Percentiles rank a stretch among this genome's conserved stretches.
These are phyloP conservation scores for Colletotrichum sp. DNA, from an alignment of 2,329 filamentous ascomycete species.

Conservation along the genomic window DNA sequence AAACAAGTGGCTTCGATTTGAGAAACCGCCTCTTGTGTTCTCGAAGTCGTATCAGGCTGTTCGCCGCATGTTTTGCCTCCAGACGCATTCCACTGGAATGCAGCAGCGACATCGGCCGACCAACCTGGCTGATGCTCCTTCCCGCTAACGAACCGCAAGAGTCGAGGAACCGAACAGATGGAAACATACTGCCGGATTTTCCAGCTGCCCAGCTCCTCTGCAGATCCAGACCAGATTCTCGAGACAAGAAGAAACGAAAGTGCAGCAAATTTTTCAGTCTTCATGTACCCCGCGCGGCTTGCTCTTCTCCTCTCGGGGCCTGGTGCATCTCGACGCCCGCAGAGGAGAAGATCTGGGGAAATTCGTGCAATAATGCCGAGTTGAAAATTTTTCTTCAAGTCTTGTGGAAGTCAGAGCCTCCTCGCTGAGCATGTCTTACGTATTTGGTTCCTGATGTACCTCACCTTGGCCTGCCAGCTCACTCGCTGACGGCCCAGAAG, in stretches of 20 bases:
- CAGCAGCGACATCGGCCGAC: not conserved
- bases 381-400: not conserved
- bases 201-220: not conserved
- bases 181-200: not conserved
- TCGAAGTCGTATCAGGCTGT: not conserved
- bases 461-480: not conserved
- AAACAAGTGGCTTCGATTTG: not conserved
- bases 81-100: not conserved
- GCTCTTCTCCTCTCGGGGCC: not conserved
- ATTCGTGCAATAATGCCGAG: not conserved
- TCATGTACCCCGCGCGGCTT: not conserved
- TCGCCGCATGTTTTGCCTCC: not conserved
- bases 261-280: not conserved
- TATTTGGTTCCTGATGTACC: not conserved
- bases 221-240: not conserved
- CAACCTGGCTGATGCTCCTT: not conserved
- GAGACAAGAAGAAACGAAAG: not conserved
- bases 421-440: not conserved
- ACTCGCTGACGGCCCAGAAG: not conserved
- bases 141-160: not conserved
- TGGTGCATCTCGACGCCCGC: not conserved
- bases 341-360: not conserved
- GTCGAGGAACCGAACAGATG: not conserved
- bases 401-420: not conserved
- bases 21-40: not conserved